Conservation (phyloP, 23 red algal species). For the Chondrus crispus region DNA sequence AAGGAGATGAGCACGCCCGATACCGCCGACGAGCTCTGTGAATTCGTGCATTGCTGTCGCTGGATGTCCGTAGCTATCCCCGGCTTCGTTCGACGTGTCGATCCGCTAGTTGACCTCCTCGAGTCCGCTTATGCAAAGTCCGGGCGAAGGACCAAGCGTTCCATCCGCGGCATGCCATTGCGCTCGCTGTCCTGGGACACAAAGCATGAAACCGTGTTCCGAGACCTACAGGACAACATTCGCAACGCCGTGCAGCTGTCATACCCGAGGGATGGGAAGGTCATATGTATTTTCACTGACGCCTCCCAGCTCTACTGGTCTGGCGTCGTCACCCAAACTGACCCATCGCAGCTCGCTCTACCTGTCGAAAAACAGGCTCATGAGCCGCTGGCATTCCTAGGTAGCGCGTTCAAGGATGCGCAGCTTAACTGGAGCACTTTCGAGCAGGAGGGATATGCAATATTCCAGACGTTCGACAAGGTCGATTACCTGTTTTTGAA, state of each 20-base stretch:
- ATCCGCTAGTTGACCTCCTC: background rate
- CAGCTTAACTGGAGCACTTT: constrained; percentile 30
- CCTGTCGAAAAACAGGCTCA: background rate
- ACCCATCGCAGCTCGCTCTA: background rate
- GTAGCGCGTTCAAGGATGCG: background rate
- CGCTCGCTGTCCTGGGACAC: background rate
- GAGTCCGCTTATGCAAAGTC: background rate
- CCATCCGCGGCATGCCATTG: background rate
- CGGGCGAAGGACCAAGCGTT: background rate
- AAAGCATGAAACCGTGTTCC: constrained; percentile 1
- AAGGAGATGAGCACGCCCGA: background rate
- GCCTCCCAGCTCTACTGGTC: constrained; percentile 36
- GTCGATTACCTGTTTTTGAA: constrained; percentile 26
- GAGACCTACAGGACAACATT: background rate
- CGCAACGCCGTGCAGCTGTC: background rate
- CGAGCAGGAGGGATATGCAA: constrained; percentile 29
- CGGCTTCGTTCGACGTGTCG: background rate
- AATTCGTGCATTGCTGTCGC: constrained; percentile 22
- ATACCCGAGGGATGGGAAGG: background rate
- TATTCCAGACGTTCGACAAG: constrained; percentile 9
- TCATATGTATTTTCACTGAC: constrained; percentile 24
- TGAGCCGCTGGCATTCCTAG: background rate
- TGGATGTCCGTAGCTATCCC: constrained; percentile 19
- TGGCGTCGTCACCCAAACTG: background rate
- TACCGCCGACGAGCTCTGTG: constrained; percentile 17